phyloP scores from a whole-genome alignment of 2,329 filamentous ascomycete genomes.

The Aspergillus fijiensis region DNA sequence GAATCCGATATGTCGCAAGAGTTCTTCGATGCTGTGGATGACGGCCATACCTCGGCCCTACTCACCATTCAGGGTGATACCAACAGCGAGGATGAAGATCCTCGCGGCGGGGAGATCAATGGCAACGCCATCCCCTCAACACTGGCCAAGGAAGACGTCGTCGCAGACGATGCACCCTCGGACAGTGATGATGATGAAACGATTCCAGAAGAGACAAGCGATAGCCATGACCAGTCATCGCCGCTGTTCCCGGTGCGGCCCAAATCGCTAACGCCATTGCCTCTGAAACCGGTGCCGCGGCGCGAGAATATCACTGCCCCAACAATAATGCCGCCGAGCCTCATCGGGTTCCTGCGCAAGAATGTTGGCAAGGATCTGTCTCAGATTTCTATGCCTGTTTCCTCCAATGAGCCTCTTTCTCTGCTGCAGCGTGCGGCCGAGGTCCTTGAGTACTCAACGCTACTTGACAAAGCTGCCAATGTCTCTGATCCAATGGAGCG shows the following conservation, averaged over 20 bases:
- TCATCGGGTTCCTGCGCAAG: slow-evolving; percentile 92
- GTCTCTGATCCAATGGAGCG: slow-evolving; percentile 63
- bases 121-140: slow-evolving; percentile 43
- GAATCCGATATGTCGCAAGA: slow-evolving; percentile 82
- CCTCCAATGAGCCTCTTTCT: slow-evolving; percentile 89
- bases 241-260: slow-evolving; percentile 72
- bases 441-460: slow-evolving; percentile 82
- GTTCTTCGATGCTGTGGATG: slow-evolving; percentile 88
- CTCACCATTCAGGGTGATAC: slow-evolving; percentile 72
- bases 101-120: slow-evolving; percentile 29
- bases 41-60: slow-evolving; percentile 61
- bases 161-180: slow-evolving; percentile 60
- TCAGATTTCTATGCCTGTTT: slow-evolving; percentile 96
- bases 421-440: slow-evolving; percentile 86
- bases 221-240: slow-evolving; percentile 38
- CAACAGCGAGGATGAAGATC: slow-evolving; percentile 62
- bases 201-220: slow-evolving; percentile 38
- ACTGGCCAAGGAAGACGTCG: slow-evolving; percentile 52
- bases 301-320: slow-evolving; percentile 70
- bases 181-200: slow-evolving; percentile 60
- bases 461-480: slow-evolving; percentile 72
- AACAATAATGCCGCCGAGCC: slow-evolving; percentile 77
- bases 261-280: slow-evolving; percentile 74
- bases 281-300: slow-evolving; percentile 65
- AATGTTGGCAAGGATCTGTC: slow-evolving; percentile 98